These are phyloP conservation scores for Anethum foeniculum DNA, from an alignment of 140 eudicot species.

Conservation along the genomic window DNA sequence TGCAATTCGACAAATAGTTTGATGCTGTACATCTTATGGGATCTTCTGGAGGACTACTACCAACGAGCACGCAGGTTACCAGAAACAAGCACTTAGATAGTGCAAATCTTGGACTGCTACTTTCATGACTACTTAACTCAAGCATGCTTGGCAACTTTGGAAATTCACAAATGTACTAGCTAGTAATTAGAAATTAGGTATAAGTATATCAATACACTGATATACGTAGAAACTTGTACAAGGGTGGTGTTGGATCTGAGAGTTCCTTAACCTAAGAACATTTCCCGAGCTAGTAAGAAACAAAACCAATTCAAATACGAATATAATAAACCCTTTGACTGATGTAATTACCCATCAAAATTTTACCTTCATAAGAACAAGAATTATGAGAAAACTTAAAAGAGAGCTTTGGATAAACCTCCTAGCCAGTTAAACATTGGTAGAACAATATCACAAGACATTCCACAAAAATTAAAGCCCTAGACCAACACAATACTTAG, in stretches of 20 bases:
- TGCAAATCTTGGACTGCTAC: not conserved
- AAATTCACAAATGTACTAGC: not conserved
- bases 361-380: not conserved
- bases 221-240: no score
- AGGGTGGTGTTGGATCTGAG: not conserved
- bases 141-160: not conserved
- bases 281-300: not conserved
- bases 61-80: not conserved
- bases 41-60: slow-evolving; percentile 45
- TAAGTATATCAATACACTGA: no score
- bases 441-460: not conserved
- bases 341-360: not conserved
- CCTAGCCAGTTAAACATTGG: not conserved
- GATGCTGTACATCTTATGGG: slow-evolving; percentile 38
- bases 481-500: not conserved
- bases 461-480: not conserved
- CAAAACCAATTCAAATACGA: not conserved
- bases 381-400: not conserved
- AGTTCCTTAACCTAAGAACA: not conserved
- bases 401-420: not conserved
- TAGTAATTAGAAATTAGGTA: not conserved
- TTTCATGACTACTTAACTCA: not conserved
- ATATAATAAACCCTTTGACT: not conserved
- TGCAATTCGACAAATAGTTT: slow-evolving; percentile 35
- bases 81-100: not conserved